Conservation (phyloP, 768 basidiomycete species). For the Lactarius indigo region DNA sequence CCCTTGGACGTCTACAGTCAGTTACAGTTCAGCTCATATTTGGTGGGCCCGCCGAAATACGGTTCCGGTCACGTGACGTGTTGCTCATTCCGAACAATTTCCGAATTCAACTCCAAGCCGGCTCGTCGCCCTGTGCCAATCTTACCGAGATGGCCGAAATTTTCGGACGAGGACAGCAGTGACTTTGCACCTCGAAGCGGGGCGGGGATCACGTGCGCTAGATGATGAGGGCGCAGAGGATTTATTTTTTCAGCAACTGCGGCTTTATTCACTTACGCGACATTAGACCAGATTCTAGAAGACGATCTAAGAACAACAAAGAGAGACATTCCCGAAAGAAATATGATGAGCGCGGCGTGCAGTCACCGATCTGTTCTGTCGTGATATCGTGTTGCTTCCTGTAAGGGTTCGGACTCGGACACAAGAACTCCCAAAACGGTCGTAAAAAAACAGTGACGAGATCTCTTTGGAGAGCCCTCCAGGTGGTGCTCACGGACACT, state of each 20-base stretch:
- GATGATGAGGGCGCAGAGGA: conserved; percentile 22
- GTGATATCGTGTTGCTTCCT: no score
- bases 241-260: conserved; percentile 26
- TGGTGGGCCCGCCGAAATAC: no score
- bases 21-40: no score
- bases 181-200: conserved; percentile 23
- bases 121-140: no score
- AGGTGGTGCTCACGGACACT: conserved; percentile 47
- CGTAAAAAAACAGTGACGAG: conserved; percentile 44
- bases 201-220: conserved; percentile 15
- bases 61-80: no score
- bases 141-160: conserved; percentile 25
- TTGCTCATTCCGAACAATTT: background rate
- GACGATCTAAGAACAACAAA: background rate
- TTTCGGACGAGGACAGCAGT: conserved; percentile 22
- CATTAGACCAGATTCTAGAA: conserved; percentile 12
- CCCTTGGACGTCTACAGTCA: no score
- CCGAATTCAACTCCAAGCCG: no score
- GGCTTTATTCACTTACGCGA: conserved; percentile 21
- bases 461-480: conserved; percentile 45
- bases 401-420: background rate
- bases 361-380: conserved; percentile 62
- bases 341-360: conserved; percentile 67
- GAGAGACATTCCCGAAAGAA: conserved; percentile 73
- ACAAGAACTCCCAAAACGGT: conserved; percentile 37